phyloP scores from a whole-genome alignment of 768 basidiomycete genomes.

The Russula sp. region DNA sequence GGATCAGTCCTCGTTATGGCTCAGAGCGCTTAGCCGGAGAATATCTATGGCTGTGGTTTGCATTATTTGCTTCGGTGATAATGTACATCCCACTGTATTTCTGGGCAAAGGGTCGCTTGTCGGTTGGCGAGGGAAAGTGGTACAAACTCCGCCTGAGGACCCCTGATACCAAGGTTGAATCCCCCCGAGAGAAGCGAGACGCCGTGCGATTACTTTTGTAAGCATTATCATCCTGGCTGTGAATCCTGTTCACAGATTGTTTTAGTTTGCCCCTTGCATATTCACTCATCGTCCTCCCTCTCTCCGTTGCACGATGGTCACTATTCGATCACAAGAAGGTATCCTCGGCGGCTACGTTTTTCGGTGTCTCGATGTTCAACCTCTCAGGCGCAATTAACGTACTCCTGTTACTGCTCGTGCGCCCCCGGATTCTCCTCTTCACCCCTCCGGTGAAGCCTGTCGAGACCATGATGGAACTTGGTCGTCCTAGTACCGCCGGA shows the following conservation, averaged over 20 bases:
- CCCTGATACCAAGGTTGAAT: not conserved
- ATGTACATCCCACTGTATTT: constrained; percentile 32
- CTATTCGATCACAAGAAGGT: constrained; percentile 27
- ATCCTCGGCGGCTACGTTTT: constrained; percentile 33
- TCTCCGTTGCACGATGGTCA: constrained; percentile 39
- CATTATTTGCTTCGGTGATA: constrained; percentile 31
- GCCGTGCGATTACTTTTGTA: constrained; percentile 29
- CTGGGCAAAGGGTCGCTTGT: constrained; percentile 34
- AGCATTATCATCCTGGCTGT: not conserved
- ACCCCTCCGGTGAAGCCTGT: not conserved
- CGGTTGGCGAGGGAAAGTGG: constrained; percentile 23
- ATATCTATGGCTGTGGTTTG: constrained; percentile 4
- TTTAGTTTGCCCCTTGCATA: constrained; percentile 39
- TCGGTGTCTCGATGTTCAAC: constrained; percentile 28
- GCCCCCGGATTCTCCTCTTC: constrained; percentile 34
- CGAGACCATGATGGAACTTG: not conserved
- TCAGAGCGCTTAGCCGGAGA: not conserved
- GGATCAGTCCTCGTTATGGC: not conserved
- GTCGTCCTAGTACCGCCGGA: not conserved
- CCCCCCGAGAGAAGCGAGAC: not conserved
- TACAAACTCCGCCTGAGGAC: constrained; percentile 29
- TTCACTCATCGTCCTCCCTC: constrained; percentile 35
- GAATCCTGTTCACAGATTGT: not conserved
- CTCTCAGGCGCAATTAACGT: constrained; percentile 30
- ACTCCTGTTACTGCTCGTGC: constrained; percentile 35